phyloP scores from a whole-genome alignment of 2,329 filamentous ascomycete species.

The Aspergillus sp. region DNA sequence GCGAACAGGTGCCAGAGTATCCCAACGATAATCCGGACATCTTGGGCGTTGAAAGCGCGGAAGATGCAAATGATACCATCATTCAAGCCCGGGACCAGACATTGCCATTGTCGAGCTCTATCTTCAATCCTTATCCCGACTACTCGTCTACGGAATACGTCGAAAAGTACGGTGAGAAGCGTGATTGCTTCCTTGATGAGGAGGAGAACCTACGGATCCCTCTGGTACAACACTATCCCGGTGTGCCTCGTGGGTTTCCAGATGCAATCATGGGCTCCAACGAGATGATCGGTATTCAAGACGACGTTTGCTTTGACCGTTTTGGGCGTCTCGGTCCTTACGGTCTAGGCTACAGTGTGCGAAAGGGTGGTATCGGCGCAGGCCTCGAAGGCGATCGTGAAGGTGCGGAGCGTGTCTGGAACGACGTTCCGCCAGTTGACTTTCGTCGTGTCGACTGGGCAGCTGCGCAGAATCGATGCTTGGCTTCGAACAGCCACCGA shows the following conservation, averaged over 20 bases:
- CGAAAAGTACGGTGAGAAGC: conserved; percentile 59
- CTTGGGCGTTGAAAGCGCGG: conserved; percentile 47
- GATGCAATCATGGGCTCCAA: conserved; percentile 86
- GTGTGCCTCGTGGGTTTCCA: conserved; percentile 81
- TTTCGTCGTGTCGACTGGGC: conserved; percentile 78
- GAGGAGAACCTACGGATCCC: conserved; percentile 67
- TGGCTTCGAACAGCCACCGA: conserved; percentile 67
- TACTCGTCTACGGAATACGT: conserved; percentile 62
- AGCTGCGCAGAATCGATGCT: conserved; percentile 73
- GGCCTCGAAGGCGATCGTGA: conserved; percentile 82
- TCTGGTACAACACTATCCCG: conserved; percentile 70
- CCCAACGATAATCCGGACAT: conserved; percentile 65
- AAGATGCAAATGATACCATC: conserved; percentile 31
- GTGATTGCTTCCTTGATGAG: conserved; percentile 77
- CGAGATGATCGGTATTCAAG: conserved; percentile 72
- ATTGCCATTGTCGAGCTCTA: conserved; percentile 50
- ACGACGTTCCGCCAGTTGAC: conserved; percentile 69
- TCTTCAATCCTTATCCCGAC: conserved; percentile 70
- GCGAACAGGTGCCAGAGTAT: conserved; percentile 77
- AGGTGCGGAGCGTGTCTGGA: conserved; percentile 79
- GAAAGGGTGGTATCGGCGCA: conserved; percentile 78
- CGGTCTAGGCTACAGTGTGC: conserved; percentile 79
- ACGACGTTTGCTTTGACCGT: conserved; percentile 90
- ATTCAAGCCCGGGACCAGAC: conserved; percentile 29
- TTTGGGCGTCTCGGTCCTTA: conserved; percentile 88